Evolutionary conservation across 1,284 basidiomycete species (phyloP).

Genomic region (Puccinia hordei): DNA sequence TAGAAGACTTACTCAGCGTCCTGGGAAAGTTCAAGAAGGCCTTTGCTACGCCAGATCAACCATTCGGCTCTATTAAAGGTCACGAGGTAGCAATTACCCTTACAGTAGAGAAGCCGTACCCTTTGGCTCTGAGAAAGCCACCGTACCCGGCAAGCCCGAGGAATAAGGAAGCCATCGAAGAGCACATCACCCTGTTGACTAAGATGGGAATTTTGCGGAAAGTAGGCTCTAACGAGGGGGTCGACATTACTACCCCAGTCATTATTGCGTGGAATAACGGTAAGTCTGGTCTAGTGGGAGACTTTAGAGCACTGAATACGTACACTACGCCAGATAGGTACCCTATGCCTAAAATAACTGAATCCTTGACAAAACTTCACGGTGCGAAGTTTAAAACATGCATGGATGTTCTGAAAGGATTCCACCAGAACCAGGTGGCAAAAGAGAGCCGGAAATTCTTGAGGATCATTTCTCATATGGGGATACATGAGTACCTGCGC

Average conservation of each 20-base stretch:
- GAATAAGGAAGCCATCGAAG: neutral
- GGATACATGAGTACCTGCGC: neutral
- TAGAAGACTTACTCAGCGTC: neutral
- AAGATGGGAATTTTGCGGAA: neutral
- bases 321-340: too few species aligned
- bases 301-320: conserved; percentile 2
- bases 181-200: neutral
- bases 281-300: neutral
- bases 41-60: conserved; percentile 13
- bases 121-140: neutral
- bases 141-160: conserved; percentile 26
- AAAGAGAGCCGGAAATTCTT: too few species aligned
- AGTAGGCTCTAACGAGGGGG: neutral
- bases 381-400: neutral
- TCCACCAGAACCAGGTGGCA: conserved; percentile 9
- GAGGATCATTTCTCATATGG: neutral
- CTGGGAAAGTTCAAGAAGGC: neutral
- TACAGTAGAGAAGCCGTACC: conserved; percentile 13
- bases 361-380: neutral
- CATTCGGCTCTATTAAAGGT: neutral
- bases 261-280: neutral
- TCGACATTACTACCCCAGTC: conserved; percentile 13
- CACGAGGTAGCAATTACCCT: neutral
- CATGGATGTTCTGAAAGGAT: conserved; percentile 29
- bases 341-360: too few species aligned